A percentile compares a stretch with the other conserved stretches of the same genome.
phyloP scores from a whole-genome alignment of 495 filamentous ascomycete species.

The Choiromyces venosus region DNA sequence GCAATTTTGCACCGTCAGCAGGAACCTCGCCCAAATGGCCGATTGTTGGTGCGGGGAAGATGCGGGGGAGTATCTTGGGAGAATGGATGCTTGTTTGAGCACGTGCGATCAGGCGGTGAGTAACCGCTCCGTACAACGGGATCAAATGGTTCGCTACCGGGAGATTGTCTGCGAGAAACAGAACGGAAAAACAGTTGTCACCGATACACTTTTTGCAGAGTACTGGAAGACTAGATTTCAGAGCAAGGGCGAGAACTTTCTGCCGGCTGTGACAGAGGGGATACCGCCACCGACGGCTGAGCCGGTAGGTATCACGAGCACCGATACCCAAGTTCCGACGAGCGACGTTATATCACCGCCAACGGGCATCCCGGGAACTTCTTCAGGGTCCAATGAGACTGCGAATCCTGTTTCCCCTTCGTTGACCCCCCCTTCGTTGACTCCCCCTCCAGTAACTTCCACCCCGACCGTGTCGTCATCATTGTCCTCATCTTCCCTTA shows the following conservation, averaged over 20 bases:
- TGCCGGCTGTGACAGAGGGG: constrained; percentile 26
- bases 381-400: background rate
- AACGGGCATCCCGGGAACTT: background rate
- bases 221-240: constrained; percentile 37
- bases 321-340: background rate
- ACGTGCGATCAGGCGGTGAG: constrained; percentile 35
- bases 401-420: background rate
- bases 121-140: constrained; percentile 23
- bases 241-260: constrained; percentile 20
- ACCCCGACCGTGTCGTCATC: constrained; percentile 15
- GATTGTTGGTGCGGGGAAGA: constrained; percentile 32
- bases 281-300: constrained; percentile 35
- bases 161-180: constrained; percentile 27
- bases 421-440: constrained; percentile 11
- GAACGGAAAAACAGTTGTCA: background rate
- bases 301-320: constrained; percentile 5
- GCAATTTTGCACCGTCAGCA: constrained; percentile 35
- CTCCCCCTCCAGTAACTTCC: constrained; percentile 11
- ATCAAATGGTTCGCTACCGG: constrained; percentile 30
- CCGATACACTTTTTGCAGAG: constrained; percentile 24
- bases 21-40: constrained; percentile 26
- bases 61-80: constrained; percentile 17
- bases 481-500: constrained; percentile 14
- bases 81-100: constrained; percentile 35
- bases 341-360: background rate